Percentiles rank a stretch among this genome's conserved stretches.
phyloP scores from a whole-genome alignment of 2,329 filamentous ascomycete genomes.

The Fusarium chuoi region DNA sequence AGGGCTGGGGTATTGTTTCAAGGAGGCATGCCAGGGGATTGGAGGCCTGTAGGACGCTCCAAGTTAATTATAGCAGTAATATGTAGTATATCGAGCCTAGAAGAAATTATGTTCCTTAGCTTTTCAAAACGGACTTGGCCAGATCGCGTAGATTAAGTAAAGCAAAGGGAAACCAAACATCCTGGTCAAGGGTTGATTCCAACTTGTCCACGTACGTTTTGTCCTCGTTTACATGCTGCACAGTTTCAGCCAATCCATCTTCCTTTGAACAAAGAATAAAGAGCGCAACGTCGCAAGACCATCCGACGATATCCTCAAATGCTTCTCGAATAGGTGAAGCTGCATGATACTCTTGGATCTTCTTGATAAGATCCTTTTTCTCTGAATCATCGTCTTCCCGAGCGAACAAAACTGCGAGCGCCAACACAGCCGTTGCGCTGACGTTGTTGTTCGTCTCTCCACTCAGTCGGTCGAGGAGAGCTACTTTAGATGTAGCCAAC shows the following conservation, averaged over 20 bases:
- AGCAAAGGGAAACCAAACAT: background rate
- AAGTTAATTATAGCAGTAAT: too few relatives aligned
- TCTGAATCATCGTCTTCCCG: background rate
- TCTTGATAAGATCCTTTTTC: accelerated
- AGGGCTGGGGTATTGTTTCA: too few relatives aligned
- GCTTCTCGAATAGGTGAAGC: background rate
- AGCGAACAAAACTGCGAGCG: background rate
- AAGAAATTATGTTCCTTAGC: too few relatives aligned
- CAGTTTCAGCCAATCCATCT: background rate
- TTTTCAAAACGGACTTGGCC: too few relatives aligned
- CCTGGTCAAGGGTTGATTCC: background rate
- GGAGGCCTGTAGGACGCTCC: too few relatives aligned
- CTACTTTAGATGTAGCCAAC: background rate
- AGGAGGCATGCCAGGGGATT: too few relatives aligned
- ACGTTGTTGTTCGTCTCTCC: accelerated
- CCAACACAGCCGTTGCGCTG: background rate
- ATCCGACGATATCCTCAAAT: background rate
- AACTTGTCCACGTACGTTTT: background rate
- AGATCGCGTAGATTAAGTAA: background rate
- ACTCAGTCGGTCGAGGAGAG: accelerated
- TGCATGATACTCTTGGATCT: background rate
- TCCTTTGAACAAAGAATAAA: background rate
- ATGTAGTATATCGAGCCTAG: too few relatives aligned
- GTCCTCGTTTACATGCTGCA: background rate
- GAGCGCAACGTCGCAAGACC: background rate